phyloP scores from a whole-genome alignment of 2,329 filamentous ascomycete genomes.

The Ophiostoma novo-ulmi region DNA sequence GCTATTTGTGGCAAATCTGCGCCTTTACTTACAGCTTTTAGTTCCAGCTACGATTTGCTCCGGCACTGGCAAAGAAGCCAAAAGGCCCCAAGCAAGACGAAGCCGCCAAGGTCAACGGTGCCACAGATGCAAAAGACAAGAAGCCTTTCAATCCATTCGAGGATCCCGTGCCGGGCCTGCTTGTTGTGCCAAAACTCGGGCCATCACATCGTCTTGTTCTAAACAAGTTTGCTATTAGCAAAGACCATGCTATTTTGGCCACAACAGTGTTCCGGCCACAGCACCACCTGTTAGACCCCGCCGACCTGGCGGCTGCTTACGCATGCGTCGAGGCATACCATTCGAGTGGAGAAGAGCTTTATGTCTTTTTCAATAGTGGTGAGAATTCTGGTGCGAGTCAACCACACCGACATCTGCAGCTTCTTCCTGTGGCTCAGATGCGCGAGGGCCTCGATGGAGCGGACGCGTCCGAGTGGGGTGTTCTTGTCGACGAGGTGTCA shows the following conservation, averaged over 20 bases:
- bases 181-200: conserved; percentile 45
- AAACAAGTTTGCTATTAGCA: conserved; percentile 70
- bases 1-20: not conserved
- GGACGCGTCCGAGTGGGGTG: conserved; percentile 40
- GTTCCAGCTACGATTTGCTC: conserved; percentile 71
- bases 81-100: conserved; percentile 35
- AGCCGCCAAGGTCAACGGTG: not conserved
- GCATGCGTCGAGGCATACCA: conserved; percentile 56
- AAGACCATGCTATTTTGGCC: conserved; percentile 66
- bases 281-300: conserved; percentile 55
- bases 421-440: conserved; percentile 63
- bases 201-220: conserved; percentile 58
- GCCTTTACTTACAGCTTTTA: conserved; percentile 32
- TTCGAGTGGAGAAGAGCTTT: conserved; percentile 41
- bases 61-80: conserved; percentile 63
- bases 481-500: conserved; percentile 40
- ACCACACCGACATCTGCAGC: conserved; percentile 65
- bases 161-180: conserved; percentile 50
- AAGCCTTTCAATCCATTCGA: conserved; percentile 59
- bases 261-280: conserved; percentile 61
- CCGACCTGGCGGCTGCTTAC: conserved; percentile 57
- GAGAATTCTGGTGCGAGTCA: conserved; percentile 65
- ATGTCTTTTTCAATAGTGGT: conserved; percentile 67
- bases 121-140: not conserved
- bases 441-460: conserved; percentile 43